Percentiles rank a stretch among this genome's conserved stretches.
Evolutionary conservation across 2,329 filamentous ascomycete genomes (phyloP).

Genomic region (Conoideocrella luteorostrata): DNA sequence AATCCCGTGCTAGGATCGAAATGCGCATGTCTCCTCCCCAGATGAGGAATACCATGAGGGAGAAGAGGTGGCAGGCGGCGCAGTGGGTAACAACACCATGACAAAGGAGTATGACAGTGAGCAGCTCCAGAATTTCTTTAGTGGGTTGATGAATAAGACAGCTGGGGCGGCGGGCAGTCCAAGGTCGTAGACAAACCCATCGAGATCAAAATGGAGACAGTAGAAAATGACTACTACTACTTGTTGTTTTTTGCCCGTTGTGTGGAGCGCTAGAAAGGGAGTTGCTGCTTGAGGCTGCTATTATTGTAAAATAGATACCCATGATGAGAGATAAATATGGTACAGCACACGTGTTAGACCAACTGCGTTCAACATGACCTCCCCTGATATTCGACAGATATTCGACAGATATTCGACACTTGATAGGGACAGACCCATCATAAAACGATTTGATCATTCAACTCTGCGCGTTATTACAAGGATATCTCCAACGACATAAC

Average conservation of each 20-base stretch:
- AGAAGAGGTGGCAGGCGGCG: constrained; percentile 29
- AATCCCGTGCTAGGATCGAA: constrained; percentile 43
- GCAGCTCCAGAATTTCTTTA: constrained; percentile 54
- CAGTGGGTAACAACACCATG: constrained; percentile 36
- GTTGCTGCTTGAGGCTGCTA: constrained; percentile 2
- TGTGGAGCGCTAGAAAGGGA: background rate
- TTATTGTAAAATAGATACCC: constrained; percentile 38
- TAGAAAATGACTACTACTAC: background rate
- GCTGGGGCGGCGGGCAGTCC: constrained; percentile 18
- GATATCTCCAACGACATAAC: no score
- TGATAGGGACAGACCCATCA: no score
- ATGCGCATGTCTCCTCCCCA: constrained; percentile 42
- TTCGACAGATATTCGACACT: no score
- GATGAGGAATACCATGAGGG: constrained; percentile 27
- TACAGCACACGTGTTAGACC: no score
- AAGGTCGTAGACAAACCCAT: constrained; percentile 7
- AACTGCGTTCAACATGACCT: no score
- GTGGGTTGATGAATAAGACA: constrained; percentile 52
- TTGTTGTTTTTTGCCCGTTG: background rate
- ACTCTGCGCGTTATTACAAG: no score
- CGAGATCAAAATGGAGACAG: background rate
- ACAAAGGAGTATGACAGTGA: constrained; percentile 44
- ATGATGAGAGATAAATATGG: constrained; percentile 18
- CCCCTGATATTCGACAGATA: no score
- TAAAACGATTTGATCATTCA: no score